Base-by-base conservation (phyloP, 208 protist species). In the Crithidia acanthocephali region DNA sequence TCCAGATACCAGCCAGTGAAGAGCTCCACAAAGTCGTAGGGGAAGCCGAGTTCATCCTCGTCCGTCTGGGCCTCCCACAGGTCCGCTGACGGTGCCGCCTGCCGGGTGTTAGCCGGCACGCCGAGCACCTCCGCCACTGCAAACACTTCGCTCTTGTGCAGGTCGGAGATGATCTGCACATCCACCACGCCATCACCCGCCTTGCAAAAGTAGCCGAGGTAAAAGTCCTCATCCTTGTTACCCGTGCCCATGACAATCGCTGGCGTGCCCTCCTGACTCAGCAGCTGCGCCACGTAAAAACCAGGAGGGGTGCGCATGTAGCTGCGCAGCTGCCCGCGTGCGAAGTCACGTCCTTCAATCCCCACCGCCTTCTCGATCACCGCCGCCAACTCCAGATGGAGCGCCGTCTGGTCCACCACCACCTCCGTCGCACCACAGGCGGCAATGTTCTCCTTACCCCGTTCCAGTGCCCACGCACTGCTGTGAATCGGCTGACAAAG, bases 201-300 rank as follows among this genome's bases (percentile, higher is more conserved):
- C 75, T 99, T 99, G 83, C 94, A 98, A 65, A 98, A 99, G 76
- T 99, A 99, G 30, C 81, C 91, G 11, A 99, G 80, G 74, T 98
- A 98, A 32, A 95, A 95, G 71, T 99, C 98, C 70, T 99, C 97
- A 68, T 99, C 98, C 84, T 90, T 97, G 84, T 99, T 99, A 13
- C 98, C 98, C 20, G 97, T 99, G 18, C 97, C 97, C 84, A 99
- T 95, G 20, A 99, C 97, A 67, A 98, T 91, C 16, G 87, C 79
- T n/a, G 96, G 93, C 0, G 60, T 87, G 20, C 96, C 96, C 33
- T 85, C 72, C 55, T 96, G 87, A 30, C 72, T 85, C 30, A 96
- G 73, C 33, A 98, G 79, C 80, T 99, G 97, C 16, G 95, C 92
- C 23, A 96, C 86, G 79, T 98, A 99, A 77, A 95, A 99, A n/a